These are phyloP conservation scores for Erodium texanum DNA, from an alignment of 441 rosid genomes.

Conservation along the genomic window DNA sequence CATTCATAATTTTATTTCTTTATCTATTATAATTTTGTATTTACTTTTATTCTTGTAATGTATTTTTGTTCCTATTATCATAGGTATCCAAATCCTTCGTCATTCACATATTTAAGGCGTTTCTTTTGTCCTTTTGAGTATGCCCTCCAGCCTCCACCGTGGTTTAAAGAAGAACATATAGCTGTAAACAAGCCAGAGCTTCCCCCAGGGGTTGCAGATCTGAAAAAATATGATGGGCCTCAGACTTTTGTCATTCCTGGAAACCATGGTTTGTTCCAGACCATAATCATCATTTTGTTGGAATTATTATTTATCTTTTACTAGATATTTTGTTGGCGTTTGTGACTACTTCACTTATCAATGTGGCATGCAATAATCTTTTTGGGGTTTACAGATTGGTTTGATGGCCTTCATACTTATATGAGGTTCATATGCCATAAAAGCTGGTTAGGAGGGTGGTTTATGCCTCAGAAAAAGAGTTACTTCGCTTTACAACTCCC, in stretches of 20 bases:
- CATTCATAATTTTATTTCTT: neutral
- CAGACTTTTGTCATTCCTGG: conserved; percentile 93
- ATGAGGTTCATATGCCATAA: conserved; percentile 98
- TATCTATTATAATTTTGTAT: neutral
- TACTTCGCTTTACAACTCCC: conserved; percentile 97
- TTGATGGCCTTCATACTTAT: conserved; percentile 94
- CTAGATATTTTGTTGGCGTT: too few relatives aligned
- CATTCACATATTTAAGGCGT: conserved; percentile 82
- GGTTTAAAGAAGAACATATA: conserved; percentile 63
- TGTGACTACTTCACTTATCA: neutral
- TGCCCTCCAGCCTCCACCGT: conserved; percentile 93
- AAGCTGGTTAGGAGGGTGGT: conserved; percentile 99
- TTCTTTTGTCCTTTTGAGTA: conserved; percentile 89
- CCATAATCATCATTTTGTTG: conserved; percentile 13
- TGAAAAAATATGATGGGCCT: conserved; percentile 87
- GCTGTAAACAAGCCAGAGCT: conserved; percentile 88
- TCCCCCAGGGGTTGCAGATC: conserved; percentile 54
- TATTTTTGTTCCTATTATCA: conserved; percentile 9
- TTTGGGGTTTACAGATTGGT: conserved; percentile 64
- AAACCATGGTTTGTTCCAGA: conserved; percentile 74
- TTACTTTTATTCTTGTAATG: neutral
- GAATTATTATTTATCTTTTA: neutral
- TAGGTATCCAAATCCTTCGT: conserved; percentile 97
- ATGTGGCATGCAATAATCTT: conserved; percentile 1
- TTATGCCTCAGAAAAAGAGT: conserved; percentile 99